Evolutionary conservation across 2,329 filamentous ascomycete genomes (phyloP), one percentile per base, ranked within the genome.

Genomic region (Sporothrix phasma): DNA sequence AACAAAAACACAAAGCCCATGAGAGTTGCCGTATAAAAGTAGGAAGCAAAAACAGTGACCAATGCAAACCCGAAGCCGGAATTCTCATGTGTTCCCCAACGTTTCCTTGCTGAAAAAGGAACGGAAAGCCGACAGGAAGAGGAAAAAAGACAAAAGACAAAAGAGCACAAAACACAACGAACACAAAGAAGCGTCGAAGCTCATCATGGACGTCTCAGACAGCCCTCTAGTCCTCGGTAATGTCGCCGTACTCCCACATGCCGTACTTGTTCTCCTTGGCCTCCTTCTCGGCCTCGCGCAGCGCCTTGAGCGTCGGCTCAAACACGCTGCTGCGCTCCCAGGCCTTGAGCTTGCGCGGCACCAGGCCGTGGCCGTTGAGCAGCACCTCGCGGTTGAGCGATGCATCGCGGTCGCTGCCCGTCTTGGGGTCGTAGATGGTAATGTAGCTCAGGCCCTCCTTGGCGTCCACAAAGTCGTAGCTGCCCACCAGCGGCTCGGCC

Each of bases 181-280:
- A 37, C 34, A 37, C 34, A 37, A 11, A 37, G 13, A 37, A 37
- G 34, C 34, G 13, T 37, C 34, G 34, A n/a, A n/a, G n/a, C n/a
- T n/a, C n/a, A n/a, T n/a, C n/a, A n/a, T n/a, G n/a, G n/a, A n/a
- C n/a, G n/a, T n/a, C n/a, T n/a, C 11, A 41, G 22, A 19, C 13
- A 37, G n/a, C 45, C 10, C 34, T 26, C n/a, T 85, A 92, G 72
- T 96, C 91, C 79, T 96, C 92, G 15, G 91, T 96, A 72, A 96
- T 82, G 75, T 97, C 94, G 70, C 94, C 94, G 76, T 97, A 99
- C 82, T 99, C 94, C 92, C 93, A 99, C 84, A 96, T 94, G 49
- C 94, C 94, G 69, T 86, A 81, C 67, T 92, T 85, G 64, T 87
- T 86, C 63, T 84, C 80, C 83, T 95, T 96, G 4, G 93, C 93